Base-by-base conservation (phyloP, 116 monocot species). In the Cymodocea nodosa region DNA sequence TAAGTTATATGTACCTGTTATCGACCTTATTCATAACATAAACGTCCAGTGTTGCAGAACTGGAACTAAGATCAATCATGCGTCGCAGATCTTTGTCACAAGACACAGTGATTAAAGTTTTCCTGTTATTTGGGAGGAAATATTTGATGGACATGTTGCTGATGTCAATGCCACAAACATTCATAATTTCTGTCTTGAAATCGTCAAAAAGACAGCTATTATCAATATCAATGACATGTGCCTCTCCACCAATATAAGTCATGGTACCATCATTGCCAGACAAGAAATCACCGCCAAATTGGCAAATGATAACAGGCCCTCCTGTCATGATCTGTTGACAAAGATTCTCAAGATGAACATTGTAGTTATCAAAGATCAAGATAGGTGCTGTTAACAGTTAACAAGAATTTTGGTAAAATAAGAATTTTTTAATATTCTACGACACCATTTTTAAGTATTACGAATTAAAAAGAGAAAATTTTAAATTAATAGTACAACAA, bases 161-260 rank as follows among this genome's bases (percentile, higher is more conserved):
- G 5, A 54, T 18, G 59, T 74, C 68, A 51, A 60, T 56, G 48
- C 62, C 52, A 50, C 74, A 74, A 54, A 74, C 44, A 52, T 52
- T 74, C 5, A 71, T 55, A 7, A 82, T 60, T 63, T 77, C 77
- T 15, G 69, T 12, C 52, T 73, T 77, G 30, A 82, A 77, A 35
- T 67, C 74, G 36, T 73, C 62, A 56, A 77, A 74, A n/a, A 37
- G 48, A 51, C 57, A 62, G 12, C 39, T 67, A 36, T 40, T 54
- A 25, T 62, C 59, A 62, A 78, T 55, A 12, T 75, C 65, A 30
- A 78, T 53, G 12, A 66, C 72, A 50, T 75, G 69, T 25, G 75
- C 78, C 11, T 77, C 81, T 74, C 81, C 81, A 24, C 81, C 81
- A 17, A 17, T 50, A 56, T 70, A 83, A 55, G 63, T 23, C 78